phyloP scores from a whole-genome alignment of 106 monocot species.

The Gastrodia elata region DNA sequence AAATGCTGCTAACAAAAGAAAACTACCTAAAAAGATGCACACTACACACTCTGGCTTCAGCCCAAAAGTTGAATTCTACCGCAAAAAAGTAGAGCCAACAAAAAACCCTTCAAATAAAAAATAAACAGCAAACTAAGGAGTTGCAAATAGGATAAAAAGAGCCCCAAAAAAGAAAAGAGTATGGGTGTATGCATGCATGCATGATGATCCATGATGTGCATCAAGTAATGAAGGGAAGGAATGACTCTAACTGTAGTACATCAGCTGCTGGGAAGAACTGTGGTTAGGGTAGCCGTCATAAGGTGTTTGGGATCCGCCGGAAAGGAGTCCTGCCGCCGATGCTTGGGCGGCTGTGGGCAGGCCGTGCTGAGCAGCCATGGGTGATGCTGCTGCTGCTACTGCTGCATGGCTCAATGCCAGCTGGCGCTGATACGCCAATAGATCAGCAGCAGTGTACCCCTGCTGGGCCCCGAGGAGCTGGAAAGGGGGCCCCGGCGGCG shows the following conservation, averaged over 20 bases:
- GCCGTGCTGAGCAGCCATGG: conserved; percentile 45
- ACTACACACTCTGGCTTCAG: too few relatives aligned
- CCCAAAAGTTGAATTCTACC: too few relatives aligned
- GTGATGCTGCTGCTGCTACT: conserved; percentile 27
- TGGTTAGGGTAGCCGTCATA: conserved; percentile 46
- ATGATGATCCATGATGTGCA: not conserved
- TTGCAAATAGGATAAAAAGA: not conserved
- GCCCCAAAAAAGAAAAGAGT: not conserved
- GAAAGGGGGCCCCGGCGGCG: conserved; percentile 45
- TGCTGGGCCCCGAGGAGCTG: conserved; percentile 31
- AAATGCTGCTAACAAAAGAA: too few relatives aligned
- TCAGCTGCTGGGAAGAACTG: conserved; percentile 50
- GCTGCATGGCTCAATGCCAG: conserved; percentile 42
- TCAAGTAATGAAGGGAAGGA: not conserved
- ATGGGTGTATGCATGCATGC: too few relatives aligned
- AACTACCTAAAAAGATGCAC: too few relatives aligned
- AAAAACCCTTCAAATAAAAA: too few relatives aligned
- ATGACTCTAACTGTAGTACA: conserved; percentile 50
- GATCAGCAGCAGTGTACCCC: conserved; percentile 42
- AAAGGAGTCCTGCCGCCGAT: conserved; percentile 28
- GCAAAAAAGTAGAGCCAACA: too few relatives aligned
- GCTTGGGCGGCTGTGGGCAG: conserved; percentile 33
- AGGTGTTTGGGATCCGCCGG: conserved; percentile 38
- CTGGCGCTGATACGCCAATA: conserved; percentile 64
- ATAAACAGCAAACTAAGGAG: not conserved